Base-by-base conservation (phyloP, 2,329 filamentous ascomycete species). In the Colletotrichum endophyticum region DNA sequence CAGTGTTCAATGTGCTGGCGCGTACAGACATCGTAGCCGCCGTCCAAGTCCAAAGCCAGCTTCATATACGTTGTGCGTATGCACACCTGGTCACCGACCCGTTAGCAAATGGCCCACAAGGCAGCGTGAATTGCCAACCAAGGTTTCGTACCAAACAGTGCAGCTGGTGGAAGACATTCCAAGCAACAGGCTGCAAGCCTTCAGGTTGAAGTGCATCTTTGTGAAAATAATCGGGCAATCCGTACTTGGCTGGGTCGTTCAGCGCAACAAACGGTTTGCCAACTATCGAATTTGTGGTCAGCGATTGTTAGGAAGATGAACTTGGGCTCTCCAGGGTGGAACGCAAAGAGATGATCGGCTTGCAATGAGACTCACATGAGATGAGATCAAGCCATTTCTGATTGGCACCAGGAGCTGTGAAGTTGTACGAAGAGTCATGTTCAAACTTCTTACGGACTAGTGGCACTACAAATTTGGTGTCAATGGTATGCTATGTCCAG, bases 371-470 rank as follows among this genome's bases (percentile, higher is more conserved):
- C 64, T 67, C 8, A 67, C 64, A 67, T 25, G 64, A 67, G n/a
- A 67, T 67, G 6, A 67, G 36, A 67, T 67, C 64, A 15, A 67
- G 64, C 64, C 64, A 67, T 19, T 53, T 67, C 36, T 67, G 64
- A 19, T 67, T 67, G 32, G 64, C 34, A 0, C 64, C 64, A 0
- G 64, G 64, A 9, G 64, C 64, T 44, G 64, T 67, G 27, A 67
- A 67, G 64, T 67, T 67, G 27, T 67, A 67, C 6, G 64, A 67
- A 67, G 64, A 67, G 27, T 67, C 64, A 25, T 67, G 64, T 44
- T 67, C 64, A 30, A 67, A 67, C 12, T 67, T 67, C 36, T 67
- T 67, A n/a, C 64, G 64, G 13, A 67, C 64, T 12, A 67, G 39
- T 1, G 64, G 64, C 16, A 67, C 64, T 67, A 39, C 2, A 1